Base-by-base conservation (phyloP, 139 green algal genomes). In the Chlorella vulgaris region DNA sequence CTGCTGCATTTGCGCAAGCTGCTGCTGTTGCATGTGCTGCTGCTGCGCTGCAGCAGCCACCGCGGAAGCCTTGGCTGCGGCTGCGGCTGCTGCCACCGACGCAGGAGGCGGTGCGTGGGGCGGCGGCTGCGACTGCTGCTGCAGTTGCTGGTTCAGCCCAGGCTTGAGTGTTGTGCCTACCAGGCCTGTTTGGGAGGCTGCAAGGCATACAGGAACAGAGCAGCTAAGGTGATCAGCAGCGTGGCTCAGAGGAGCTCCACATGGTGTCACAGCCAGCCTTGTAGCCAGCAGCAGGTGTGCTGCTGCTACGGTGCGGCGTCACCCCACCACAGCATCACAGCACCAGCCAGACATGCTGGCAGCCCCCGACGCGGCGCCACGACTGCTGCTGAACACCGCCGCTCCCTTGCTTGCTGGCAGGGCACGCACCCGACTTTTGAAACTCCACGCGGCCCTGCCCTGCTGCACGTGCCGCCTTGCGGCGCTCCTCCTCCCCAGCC, bases 391-490 rank as follows among this genome's bases (percentile, higher is more conserved):
- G n/a, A n/a, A n/a, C n/a, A n/a, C n/a, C n/a, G n/a, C n/a, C n/a
- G n/a, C n/a, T n/a, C n/a, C n/a, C n/a, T n/a, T n/a, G 39, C 21
- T 40, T n/a, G n/a, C 28, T 31, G 24, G 28, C 36, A 22, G 0
- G 36, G 22, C 7, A 38, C 73, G 6, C 73, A 79, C 73, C 24
- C 4, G 55, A 76, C 53, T 83, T 82, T 40, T 60, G 61, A 40
- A 84, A 83, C 55, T 86, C 74, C 5, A 84, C 77, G 21, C 69
- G 69, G 21, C 75, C 43, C 24, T 75, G 71, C 36, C 79, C 77
- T 18, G 69, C 69, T 36, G 50, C 38, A 5, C 81, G 53, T 38
- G 36, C 47, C 39, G 69, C 70, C 65, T 71, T 61, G 29, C 76
- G 68, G 42, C 81, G 74, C 75, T 86, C 73, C 53, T 82, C 81